Evolutionary conservation across 2,329 filamentous ascomycete species (phyloP).

Genomic region (Sphaceloma murrayae): DNA sequence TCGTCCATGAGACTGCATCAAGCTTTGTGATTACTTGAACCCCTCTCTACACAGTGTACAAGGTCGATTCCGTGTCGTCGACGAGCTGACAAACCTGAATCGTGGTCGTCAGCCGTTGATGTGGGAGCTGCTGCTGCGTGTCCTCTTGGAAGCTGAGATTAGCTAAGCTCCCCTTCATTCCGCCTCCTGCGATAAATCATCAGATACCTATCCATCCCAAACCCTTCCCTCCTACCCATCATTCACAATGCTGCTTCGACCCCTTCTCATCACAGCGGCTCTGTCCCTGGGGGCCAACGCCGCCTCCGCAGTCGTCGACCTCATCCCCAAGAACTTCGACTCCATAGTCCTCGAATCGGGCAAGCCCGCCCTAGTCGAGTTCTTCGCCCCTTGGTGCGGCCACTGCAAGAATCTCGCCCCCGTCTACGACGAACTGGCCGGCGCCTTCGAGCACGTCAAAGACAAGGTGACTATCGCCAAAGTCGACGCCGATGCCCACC

Average conservation of each 20-base stretch:
- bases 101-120: no score
- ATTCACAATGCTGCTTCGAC: slow-evolving; percentile 17
- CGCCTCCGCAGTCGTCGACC: slow-evolving; percentile 78
- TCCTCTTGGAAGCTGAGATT: not conserved
- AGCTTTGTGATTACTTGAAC: no score
- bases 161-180: not conserved
- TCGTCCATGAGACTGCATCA: no score
- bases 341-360: slow-evolving; percentile 77
- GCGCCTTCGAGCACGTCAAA: slow-evolving; percentile 61
- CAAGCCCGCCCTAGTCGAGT: slow-evolving; percentile 93
- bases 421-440: slow-evolving; percentile 82
- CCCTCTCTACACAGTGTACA: no score
- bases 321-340: slow-evolving; percentile 87
- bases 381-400: slow-evolving; percentile 97
- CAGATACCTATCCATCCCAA: not conserved
- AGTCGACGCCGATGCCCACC: slow-evolving; percentile 88
- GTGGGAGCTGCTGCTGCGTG: no score
- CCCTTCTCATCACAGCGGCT: slow-evolving; percentile 35
- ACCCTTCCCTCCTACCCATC: not conserved
- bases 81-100: no score
- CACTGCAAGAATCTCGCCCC: slow-evolving; percentile 98
- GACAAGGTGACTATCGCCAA: slow-evolving; percentile 81
- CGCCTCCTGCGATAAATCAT: not conserved
- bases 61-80: no score
- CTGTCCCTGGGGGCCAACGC: slow-evolving; percentile 48